These are phyloP conservation scores for Omphalotus guepiniiformis DNA, from an alignment of 768 basidiomycete genomes.

Conservation along the genomic window DNA sequence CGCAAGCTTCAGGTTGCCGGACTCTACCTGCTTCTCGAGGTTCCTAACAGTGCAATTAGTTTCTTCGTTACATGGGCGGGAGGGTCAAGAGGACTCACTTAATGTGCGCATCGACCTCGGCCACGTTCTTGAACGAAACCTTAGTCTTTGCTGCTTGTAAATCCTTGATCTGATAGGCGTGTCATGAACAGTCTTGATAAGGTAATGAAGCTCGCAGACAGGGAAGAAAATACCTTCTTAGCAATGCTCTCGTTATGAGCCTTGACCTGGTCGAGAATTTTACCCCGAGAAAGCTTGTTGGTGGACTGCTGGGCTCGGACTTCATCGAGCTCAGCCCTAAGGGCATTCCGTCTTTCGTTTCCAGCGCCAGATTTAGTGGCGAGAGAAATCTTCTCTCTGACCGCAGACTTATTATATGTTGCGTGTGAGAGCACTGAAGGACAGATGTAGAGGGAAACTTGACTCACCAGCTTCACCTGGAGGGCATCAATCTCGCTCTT, in stretches of 20 bases:
- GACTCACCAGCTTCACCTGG: constrained; percentile 77
- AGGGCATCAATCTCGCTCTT: constrained; percentile 81
- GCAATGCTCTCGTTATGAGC: constrained; percentile 69
- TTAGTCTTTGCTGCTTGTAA: constrained; percentile 79
- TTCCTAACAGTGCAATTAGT: constrained; percentile 44
- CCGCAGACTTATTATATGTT: constrained; percentile 44
- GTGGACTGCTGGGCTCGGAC: constrained; percentile 77
- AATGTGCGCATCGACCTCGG: constrained; percentile 85
- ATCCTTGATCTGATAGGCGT: constrained; percentile 65
- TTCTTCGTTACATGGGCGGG: background rate
- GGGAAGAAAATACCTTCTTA: constrained; percentile 69
- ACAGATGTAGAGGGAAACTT: constrained; percentile 7
- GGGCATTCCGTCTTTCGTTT: constrained; percentile 65
- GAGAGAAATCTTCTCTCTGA: constrained; percentile 72
- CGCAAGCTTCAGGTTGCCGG: constrained; percentile 84
- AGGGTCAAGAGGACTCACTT: constrained; percentile 45
- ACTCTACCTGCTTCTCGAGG: constrained; percentile 88
- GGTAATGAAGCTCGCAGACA: constrained; percentile 3
- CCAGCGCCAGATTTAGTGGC: constrained; percentile 53
- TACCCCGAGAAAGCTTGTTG: constrained; percentile 65
- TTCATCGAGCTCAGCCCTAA: constrained; percentile 77
- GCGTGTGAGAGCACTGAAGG: constrained; percentile 10
- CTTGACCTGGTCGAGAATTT: constrained; percentile 77
- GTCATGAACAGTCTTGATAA: no score
- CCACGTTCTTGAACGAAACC: constrained; percentile 71